These are phyloP conservation scores for Macrophomina tecta DNA, from an alignment of 2,329 filamentous ascomycete species.

Conservation along the genomic window DNA sequence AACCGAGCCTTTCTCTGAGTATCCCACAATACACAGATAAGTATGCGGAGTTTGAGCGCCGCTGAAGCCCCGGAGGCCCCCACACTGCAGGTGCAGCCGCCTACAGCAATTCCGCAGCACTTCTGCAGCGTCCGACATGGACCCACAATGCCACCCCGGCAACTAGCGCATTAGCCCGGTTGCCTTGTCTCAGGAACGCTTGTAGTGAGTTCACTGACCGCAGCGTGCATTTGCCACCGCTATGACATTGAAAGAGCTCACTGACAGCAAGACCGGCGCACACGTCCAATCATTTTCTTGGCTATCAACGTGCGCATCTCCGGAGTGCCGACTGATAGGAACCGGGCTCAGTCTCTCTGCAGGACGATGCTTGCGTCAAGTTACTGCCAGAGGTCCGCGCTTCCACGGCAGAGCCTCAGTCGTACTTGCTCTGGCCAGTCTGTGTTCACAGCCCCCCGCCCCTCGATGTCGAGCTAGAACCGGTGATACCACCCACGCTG, in stretches of 20 bases:
- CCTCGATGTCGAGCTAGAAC: neutral
- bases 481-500: neutral
- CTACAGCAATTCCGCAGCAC: neutral
- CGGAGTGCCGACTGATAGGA: neutral
- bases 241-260: constrained; percentile 1
- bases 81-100: neutral
- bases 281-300: neutral
- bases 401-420: constrained; percentile 3
- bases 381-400: neutral
- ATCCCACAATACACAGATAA: neutral
- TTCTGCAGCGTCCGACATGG: neutral
- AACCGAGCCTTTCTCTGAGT: neutral
- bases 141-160: neutral
- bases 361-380: neutral
- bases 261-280: neutral
- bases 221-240: constrained; percentile 20
- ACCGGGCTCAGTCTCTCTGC: neutral
- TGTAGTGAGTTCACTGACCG: neutral
- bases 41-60: neutral
- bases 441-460: neutral
- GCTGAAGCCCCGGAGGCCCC: neutral
- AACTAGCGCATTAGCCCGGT: neutral
- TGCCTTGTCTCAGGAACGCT: constrained; percentile 20
- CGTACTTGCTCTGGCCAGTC: neutral
- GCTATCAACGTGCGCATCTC: neutral